These are phyloP conservation scores for Paxillus ammoniavirescens DNA, from an alignment of 768 basidiomycete genomes.

Conservation along the genomic window DNA sequence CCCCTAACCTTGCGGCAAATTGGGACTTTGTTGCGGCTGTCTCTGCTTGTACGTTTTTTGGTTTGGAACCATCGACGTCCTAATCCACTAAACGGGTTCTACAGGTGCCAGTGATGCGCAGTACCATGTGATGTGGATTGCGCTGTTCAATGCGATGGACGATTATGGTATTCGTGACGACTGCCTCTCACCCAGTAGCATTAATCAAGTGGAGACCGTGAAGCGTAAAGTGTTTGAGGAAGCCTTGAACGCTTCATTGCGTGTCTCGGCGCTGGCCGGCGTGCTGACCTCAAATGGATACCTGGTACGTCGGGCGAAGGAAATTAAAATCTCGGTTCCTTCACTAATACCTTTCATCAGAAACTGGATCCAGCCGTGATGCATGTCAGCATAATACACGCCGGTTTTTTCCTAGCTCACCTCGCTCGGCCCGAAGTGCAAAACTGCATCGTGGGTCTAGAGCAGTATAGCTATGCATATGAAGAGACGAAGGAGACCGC, in stretches of 20 bases:
- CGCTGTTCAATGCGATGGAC: slow-evolving; percentile 76
- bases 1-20: slow-evolving; percentile 74
- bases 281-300: slow-evolving; percentile 89
- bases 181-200: slow-evolving; percentile 27
- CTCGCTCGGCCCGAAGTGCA: slow-evolving; percentile 80
- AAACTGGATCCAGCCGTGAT: slow-evolving; percentile 86
- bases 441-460: slow-evolving; percentile 80
- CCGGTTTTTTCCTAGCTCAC: slow-evolving; percentile 78
- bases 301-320: slow-evolving; percentile 46
- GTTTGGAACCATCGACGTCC: not conserved
- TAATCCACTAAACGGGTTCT: not conserved
- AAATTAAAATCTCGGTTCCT: slow-evolving; percentile 13
- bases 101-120: slow-evolving; percentile 82
- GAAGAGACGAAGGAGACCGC: slow-evolving; percentile 84
- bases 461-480: slow-evolving; percentile 87
- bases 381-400: slow-evolving; percentile 82
- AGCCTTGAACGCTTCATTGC: slow-evolving; percentile 78
- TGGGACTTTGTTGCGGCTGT: slow-evolving; percentile 91
- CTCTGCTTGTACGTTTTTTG: slow-evolving; percentile 47
- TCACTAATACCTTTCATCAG: slow-evolving; percentile 32
- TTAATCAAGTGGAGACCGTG: slow-evolving; percentile 63
- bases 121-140: slow-evolving; percentile 91
- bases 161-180: slow-evolving; percentile 81
- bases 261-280: slow-evolving; percentile 85
- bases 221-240: slow-evolving; percentile 77